Evolutionary conservation across 176 grass and related monocot species (phyloP).

Genomic region (Eragrostis nindensis): DNA sequence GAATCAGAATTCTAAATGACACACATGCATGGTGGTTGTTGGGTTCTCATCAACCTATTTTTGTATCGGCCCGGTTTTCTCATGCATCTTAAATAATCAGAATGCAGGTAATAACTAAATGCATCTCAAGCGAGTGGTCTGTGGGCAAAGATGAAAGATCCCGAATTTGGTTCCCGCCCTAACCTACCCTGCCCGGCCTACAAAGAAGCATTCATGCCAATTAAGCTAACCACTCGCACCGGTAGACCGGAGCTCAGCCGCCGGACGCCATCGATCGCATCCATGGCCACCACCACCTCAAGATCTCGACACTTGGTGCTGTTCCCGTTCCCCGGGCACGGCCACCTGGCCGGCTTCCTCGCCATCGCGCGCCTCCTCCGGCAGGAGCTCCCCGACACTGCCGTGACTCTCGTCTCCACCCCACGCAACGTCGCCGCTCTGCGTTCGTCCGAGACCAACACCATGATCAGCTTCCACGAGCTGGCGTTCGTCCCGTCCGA

Average conservation of each 20-base stretch:
- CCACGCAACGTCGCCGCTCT: conserved; percentile 17
- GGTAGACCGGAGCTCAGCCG: background rate
- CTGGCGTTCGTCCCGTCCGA: conserved; percentile 37
- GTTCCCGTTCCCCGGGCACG: conserved; percentile 43
- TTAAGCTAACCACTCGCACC: too few species aligned
- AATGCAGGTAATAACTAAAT: too few species aligned
- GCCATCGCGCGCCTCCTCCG: conserved; percentile 35
- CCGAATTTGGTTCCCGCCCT: too few species aligned
- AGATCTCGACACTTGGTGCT: background rate
- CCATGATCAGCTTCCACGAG: background rate
- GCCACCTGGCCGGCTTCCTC: conserved; percentile 41
- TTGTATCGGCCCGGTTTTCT: too few species aligned
- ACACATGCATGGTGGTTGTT: too few species aligned
- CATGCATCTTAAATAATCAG: too few species aligned
- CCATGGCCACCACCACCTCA: background rate
- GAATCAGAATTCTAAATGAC: too few species aligned
- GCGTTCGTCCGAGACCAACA: background rate
- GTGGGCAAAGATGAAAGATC: too few species aligned
- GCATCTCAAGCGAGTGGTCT: too few species aligned
- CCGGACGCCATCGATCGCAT: background rate
- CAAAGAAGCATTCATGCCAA: too few species aligned
- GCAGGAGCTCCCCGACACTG: background rate
- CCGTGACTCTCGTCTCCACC: conserved; percentile 45
- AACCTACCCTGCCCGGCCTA: too few species aligned
- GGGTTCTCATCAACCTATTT: too few species aligned